Conservation (phyloP, 2,329 filamentous ascomycete species). For the Pseudogymnoascus sp. region DNA sequence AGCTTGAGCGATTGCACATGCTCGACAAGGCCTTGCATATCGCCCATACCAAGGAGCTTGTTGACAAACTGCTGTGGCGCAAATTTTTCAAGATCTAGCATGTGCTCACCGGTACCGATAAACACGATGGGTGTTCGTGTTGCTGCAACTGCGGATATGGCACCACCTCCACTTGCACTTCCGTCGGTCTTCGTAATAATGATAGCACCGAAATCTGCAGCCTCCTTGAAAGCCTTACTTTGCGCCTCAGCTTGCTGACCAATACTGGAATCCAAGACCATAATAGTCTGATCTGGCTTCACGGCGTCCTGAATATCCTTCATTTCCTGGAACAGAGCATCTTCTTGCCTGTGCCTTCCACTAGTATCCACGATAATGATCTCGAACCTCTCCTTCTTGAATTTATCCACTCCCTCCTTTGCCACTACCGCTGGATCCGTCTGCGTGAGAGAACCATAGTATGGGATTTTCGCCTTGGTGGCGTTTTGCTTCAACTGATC, state of each 20-base stretch:
- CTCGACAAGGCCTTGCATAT: conserved; percentile 90
- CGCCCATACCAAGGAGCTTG: conserved; percentile 93
- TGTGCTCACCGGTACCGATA: conserved; percentile 94
- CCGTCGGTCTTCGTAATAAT: conserved; percentile 99
- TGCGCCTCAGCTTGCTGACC: conserved; percentile 94
- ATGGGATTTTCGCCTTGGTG: conserved; percentile 97
- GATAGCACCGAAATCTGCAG: conserved; percentile 93
- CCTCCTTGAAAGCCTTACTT: conserved; percentile 93
- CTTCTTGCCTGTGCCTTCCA: conserved; percentile 88
- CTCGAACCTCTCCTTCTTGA: conserved; percentile 97
- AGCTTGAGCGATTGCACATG: conserved; percentile 94
- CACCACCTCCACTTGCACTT: conserved; percentile 89
- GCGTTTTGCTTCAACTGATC: conserved; percentile 99
- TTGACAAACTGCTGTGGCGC: conserved; percentile 87
- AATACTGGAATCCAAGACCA: conserved; percentile 95
- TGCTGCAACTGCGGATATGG: conserved; percentile 93
- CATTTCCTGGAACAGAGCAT: conserved; percentile 96
- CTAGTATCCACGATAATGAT: conserved; percentile 98
- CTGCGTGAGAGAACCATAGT: conserved; percentile 94
- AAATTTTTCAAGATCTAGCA: conserved; percentile 90
- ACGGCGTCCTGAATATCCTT: conserved; percentile 90
- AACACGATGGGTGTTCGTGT: conserved; percentile 97
- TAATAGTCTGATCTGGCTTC: conserved; percentile 90
- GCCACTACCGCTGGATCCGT: conserved; percentile 92
- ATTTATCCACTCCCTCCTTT: conserved; percentile 93